Conservation (phyloP, 805 yeast species). For the Saturnispora silvae region DNA sequence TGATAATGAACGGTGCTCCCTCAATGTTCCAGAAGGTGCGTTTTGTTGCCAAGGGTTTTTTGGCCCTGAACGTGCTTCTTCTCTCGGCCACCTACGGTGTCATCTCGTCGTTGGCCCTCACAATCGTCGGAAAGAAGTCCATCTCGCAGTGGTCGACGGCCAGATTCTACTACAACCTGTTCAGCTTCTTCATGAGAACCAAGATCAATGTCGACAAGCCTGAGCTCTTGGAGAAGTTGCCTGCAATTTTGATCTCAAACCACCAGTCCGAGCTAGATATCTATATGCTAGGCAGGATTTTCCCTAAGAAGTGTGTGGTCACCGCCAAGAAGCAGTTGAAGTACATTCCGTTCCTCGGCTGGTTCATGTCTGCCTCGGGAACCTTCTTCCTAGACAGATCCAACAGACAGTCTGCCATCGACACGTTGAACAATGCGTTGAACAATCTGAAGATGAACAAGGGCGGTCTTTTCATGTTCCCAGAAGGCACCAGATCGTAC, state of each 20-base stretch:
- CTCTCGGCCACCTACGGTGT: slow-evolving; percentile 70
- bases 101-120: slow-evolving; percentile 55
- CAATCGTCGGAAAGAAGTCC: slow-evolving; percentile 62
- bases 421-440: slow-evolving; percentile 64
- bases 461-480: slow-evolving; percentile 81
- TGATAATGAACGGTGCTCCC: too few species aligned
- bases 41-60: slow-evolving; percentile 44
- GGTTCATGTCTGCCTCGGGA: slow-evolving; percentile 91
- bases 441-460: slow-evolving; percentile 46
- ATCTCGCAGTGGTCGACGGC: slow-evolving; percentile 88
- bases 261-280: slow-evolving; percentile 90
- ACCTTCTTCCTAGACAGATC: slow-evolving; percentile 84
- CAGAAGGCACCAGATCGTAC: slow-evolving; percentile 95
- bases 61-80: slow-evolving; percentile 43
- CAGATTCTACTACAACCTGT: slow-evolving; percentile 57
- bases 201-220: slow-evolving; percentile 61
- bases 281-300: slow-evolving; percentile 66
- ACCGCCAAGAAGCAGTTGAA: slow-evolving; percentile 83
- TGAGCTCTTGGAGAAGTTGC: slow-evolving; percentile 44
- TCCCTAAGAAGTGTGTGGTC: slow-evolving; percentile 83
- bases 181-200: slow-evolving; percentile 57
- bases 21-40: slow-evolving; percentile 27
- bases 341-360: slow-evolving; percentile 84
- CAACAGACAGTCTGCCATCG: slow-evolving; percentile 63
- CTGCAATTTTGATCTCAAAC: slow-evolving; percentile 75